A percentile compares a stretch with the other conserved stretches of the same genome.
Conservation (phyloP, 2,329 filamentous ascomycete genomes). For the Pyrenophora seminiperda region DNA sequence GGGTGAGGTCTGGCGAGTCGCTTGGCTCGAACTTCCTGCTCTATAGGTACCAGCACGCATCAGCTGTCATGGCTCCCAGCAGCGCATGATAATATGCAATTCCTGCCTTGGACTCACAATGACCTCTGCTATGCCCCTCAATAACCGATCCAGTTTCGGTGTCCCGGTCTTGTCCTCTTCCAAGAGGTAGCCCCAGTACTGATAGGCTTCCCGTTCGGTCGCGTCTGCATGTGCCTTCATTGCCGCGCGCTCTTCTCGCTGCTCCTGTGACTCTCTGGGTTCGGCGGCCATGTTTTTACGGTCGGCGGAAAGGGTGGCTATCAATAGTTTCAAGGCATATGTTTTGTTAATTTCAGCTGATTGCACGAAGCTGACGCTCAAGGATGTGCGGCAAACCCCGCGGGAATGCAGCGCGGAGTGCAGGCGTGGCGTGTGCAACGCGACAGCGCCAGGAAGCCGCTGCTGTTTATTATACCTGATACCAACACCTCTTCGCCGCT, state of each 20-base stretch:
- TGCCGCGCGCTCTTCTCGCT: slow-evolving; percentile 25
- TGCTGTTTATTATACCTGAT: slow-evolving; percentile 22
- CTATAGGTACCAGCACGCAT: slow-evolving; percentile 37
- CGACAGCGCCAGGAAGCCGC: slow-evolving; percentile 10
- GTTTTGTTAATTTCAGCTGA: slow-evolving; percentile 19
- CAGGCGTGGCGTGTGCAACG: slow-evolving; percentile 16
- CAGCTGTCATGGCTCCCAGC: slow-evolving; percentile 5
- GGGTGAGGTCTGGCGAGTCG: slow-evolving; percentile 55
- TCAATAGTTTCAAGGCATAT: slow-evolving; percentile 15
- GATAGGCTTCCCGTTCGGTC: slow-evolving; percentile 50
- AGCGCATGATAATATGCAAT: neutral
- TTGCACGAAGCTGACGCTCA: slow-evolving; percentile 23
- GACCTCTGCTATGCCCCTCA: slow-evolving; percentile 53
- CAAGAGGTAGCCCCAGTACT: slow-evolving; percentile 59
- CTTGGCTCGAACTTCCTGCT: slow-evolving; percentile 51
- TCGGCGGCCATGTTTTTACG: slow-evolving; percentile 39
- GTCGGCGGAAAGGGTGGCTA: slow-evolving; percentile 1
- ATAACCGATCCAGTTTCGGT: slow-evolving; percentile 52
- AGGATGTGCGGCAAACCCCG: slow-evolving; percentile 28
- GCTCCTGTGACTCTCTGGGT: slow-evolving; percentile 26
- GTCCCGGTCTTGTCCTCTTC: slow-evolving; percentile 58
- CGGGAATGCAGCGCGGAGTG: slow-evolving; percentile 18
- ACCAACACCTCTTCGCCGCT: slow-evolving; percentile 12
- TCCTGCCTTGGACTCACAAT: slow-evolving; percentile 47
- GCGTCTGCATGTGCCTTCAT: slow-evolving; percentile 32